Base-by-base conservation (phyloP, 1,139 yeast genomes). In the Geotrichum aggregatum region DNA sequence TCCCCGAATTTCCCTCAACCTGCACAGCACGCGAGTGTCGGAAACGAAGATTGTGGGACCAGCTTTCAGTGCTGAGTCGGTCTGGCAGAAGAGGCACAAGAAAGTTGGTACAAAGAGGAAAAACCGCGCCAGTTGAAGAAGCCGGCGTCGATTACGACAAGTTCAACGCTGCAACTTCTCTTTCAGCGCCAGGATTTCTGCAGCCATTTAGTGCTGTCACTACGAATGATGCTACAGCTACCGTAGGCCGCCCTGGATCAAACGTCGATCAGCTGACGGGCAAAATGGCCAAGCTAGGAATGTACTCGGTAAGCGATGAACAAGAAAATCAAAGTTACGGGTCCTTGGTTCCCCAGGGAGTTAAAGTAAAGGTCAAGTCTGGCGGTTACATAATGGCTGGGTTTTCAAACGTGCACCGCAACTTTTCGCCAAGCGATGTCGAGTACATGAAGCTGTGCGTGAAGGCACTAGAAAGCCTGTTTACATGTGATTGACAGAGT, bases 371-470 rank as follows among this genome's bases (percentile, higher is more conserved):
- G 57, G 68, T 76, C 54, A 71, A 78, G 56, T 72, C 79, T 14
- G 84, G 84, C 0, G 87, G 87, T 0, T 82, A 72, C 58, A 62
- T 83, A 40, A 70, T 83, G 59, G 81, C 78, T 1, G 75, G 77
- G 11, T 80, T 81, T 61, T 71, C 71, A 49, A 67, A 71, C 38
- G 52, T 55, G 0, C 63, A 66, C 24, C 66, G 69, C 10, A 66
- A 62, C 2, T 70, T 78, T 49, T 63, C 69, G 11, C 72, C 73
- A 0, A 73, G 71, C 2, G 73, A 73, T 50, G 71, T 82, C 28
- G 79, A 81, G 42, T 73, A 73, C 46, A 73, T 80, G 63, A 66
- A 67, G 52, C 58, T 63, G 11, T 66, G 68, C 39, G 65, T 61
- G 11, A 56, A 57, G 21, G 68, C 69, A 0, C 52, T 67, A 34